Conservation (phyloP, 345 rosid genomes). For the Sapria himalayana region DNA sequence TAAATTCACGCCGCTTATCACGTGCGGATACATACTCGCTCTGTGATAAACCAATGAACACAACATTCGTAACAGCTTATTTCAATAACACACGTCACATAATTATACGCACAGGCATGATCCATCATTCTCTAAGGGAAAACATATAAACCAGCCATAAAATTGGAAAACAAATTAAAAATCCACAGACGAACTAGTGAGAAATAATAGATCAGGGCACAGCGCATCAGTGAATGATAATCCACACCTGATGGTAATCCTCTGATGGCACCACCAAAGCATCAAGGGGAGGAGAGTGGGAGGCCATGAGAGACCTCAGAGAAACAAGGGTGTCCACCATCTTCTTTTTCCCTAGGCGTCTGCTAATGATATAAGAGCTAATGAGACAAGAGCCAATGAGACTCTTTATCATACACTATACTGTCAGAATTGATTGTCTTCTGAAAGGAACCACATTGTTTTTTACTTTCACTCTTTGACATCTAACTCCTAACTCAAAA, state of each 20-base stretch:
- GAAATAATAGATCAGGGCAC: neutral
- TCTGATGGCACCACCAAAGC: slow-evolving; percentile 77
- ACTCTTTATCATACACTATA: too few relatives aligned
- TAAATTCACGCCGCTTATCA: slow-evolving; percentile 74
- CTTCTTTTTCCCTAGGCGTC: slow-evolving; percentile 1
- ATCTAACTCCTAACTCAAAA: too few relatives aligned
- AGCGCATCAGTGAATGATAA: too few relatives aligned
- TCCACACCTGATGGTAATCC: slow-evolving; percentile 92
- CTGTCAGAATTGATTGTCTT: too few relatives aligned
- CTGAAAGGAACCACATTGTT: too few relatives aligned
- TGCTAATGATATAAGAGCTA: too few relatives aligned
- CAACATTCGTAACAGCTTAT: too few relatives aligned
- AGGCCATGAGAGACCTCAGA: slow-evolving; percentile 65
- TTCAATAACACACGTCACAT: too few relatives aligned
- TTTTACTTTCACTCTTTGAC: too few relatives aligned
- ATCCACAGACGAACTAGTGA: neutral
- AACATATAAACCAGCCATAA: neutral
- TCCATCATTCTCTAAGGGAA: too few relatives aligned
- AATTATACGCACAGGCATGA: too few relatives aligned
- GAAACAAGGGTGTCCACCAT: slow-evolving; percentile 51
- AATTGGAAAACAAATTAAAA: neutral
- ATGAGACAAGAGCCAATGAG: too few relatives aligned
- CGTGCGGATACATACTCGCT: slow-evolving; percentile 82
- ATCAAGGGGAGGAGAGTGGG: slow-evolving; percentile 80
- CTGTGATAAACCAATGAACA: slow-evolving; percentile 13